These are phyloP conservation scores for Fraxinus albicans DNA, from an alignment of 305 asterid species.

Conservation along the genomic window DNA sequence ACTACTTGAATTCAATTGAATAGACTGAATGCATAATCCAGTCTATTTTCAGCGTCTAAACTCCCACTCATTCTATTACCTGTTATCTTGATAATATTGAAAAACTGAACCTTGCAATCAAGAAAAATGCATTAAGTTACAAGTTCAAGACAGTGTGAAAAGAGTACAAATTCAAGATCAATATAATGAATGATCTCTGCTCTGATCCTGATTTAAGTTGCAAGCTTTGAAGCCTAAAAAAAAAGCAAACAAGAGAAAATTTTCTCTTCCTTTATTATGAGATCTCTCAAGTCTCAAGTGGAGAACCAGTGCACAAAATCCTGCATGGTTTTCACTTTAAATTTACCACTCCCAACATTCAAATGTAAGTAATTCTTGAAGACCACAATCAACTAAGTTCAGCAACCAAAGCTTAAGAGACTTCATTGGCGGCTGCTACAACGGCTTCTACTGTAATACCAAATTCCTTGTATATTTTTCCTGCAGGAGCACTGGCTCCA, in stretches of 20 bases:
- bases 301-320: constrained; percentile 12
- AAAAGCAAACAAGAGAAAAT: constrained; percentile 7
- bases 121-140: constrained; percentile 23
- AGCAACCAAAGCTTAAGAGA: constrained; percentile 39
- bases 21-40: neutral
- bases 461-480: constrained; percentile 78
- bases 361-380: constrained; percentile 17
- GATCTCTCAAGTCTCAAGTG: neutral
- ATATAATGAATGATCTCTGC: constrained; percentile 21
- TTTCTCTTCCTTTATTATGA: neutral
- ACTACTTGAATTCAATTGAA: neutral
- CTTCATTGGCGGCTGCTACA: constrained; percentile 74
- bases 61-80: neutral
- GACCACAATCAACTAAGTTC: constrained; percentile 25
- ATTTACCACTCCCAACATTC: constrained; percentile 19
- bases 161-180: constrained; percentile 33
- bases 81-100: neutral
- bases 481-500: constrained; percentile 98
- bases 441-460: constrained; percentile 91
- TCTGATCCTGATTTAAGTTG: constrained; percentile 29
- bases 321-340: constrained; percentile 3
- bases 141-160: constrained; percentile 27
- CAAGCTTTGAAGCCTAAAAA: constrained; percentile 28
- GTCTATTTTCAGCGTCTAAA: neutral
- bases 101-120: constrained; percentile 2